Evolutionary conservation across 2,329 filamentous ascomycete genomes (phyloP).

Genomic region (Arthrinium phaeospermum): DNA sequence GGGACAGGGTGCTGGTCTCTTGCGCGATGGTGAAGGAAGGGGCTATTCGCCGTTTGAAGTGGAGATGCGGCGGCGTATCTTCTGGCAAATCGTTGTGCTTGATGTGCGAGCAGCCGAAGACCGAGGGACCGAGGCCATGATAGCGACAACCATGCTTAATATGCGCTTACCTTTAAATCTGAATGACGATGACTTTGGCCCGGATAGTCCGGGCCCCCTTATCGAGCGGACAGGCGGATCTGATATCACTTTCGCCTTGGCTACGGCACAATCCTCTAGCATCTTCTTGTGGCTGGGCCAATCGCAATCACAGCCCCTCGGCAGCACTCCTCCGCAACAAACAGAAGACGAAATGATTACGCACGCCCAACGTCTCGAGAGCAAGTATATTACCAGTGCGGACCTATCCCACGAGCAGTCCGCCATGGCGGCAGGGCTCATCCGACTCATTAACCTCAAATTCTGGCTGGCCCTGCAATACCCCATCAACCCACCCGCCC

Average conservation of each 20-base stretch:
- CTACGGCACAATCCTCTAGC: conserved; percentile 46
- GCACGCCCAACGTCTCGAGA: conserved; percentile 46
- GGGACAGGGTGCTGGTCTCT: conserved; percentile 48
- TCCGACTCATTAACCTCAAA: conserved; percentile 51
- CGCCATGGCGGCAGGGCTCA: conserved; percentile 45
- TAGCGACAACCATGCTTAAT: conserved; percentile 50
- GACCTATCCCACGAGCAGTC: conserved; percentile 42
- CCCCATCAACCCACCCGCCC: conserved; percentile 43
- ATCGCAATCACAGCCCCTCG: conserved; percentile 31
- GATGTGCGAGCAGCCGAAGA: conserved; percentile 62
- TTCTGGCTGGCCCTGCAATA: conserved; percentile 54
- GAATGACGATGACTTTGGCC: conserved; percentile 57
- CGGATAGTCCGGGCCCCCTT: conserved; percentile 42
- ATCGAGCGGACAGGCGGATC: conserved; percentile 44
- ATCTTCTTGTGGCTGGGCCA: conserved; percentile 48
- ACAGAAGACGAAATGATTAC: conserved; percentile 48
- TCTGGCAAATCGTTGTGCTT: conserved; percentile 68
- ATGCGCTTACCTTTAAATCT: conserved; percentile 57
- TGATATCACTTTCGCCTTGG: conserved; percentile 48
- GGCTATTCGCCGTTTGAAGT: conserved; percentile 56
- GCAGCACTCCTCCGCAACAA: conserved; percentile 26
- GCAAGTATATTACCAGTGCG: conserved; percentile 44
- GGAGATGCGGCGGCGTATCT: conserved; percentile 65
- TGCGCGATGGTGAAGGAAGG: conserved; percentile 47
- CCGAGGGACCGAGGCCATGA: conserved; percentile 53